phyloP scores from a whole-genome alignment of 176 grass and related monocot species.

The Oryza glumipatula region DNA sequence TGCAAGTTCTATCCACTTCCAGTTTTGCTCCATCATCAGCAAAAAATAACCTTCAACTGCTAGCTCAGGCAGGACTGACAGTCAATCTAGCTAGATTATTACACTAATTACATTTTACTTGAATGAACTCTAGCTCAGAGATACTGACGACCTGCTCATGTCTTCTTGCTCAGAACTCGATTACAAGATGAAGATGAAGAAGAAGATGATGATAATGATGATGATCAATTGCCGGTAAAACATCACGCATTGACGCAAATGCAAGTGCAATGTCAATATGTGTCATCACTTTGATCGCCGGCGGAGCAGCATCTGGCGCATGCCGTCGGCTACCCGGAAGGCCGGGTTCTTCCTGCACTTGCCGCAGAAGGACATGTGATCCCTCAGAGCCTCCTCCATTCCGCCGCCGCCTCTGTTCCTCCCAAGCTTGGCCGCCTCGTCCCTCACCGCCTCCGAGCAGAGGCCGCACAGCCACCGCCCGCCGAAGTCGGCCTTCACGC shows the following conservation, averaged over 20 bases:
- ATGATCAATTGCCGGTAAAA: background rate
- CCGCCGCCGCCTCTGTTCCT: constrained; percentile 24
- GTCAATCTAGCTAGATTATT: constrained; percentile 11
- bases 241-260: background rate
- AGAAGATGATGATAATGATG: background rate
- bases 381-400: constrained; percentile 63
- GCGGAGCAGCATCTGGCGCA: constrained; percentile 70
- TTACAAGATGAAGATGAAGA: background rate
- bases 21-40: background rate
- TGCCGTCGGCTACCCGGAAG: constrained; percentile 74
- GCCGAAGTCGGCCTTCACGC: constrained; percentile 66
- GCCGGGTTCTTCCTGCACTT: constrained; percentile 71
- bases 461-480: constrained; percentile 94
- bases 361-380: constrained; percentile 76
- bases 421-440: constrained; percentile 49
- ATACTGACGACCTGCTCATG: background rate
- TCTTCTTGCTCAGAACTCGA: background rate
- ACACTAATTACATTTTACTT: background rate
- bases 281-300: constrained; percentile 38
- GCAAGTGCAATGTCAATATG: background rate
- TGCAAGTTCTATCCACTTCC: background rate
- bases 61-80: background rate
- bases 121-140: background rate
- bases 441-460: constrained; percentile 86
- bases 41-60: background rate